These are phyloP conservation scores for Exophiala spinifera DNA, from an alignment of 2,329 filamentous ascomycete species.

Conservation along the genomic window DNA sequence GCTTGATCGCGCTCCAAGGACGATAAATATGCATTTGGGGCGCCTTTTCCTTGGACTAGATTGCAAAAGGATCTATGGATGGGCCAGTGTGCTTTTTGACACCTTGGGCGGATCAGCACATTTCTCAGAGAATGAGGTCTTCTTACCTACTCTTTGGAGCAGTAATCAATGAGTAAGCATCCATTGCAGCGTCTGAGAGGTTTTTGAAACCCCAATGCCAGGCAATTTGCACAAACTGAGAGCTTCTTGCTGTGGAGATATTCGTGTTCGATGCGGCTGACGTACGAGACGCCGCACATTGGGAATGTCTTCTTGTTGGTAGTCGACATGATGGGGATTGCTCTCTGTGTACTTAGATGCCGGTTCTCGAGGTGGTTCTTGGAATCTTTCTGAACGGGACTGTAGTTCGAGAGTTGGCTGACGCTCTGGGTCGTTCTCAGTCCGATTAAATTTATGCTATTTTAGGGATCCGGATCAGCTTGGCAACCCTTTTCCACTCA, in stretches of 20 bases:
- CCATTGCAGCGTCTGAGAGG: constrained; percentile 27
- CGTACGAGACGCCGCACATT: constrained; percentile 22
- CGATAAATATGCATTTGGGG: constrained; percentile 27
- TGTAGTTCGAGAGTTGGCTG: too few relatives aligned
- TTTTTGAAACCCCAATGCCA: constrained; percentile 28
- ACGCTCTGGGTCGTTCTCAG: too few relatives aligned
- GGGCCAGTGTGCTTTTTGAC: constrained; percentile 32
- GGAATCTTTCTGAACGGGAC: too few relatives aligned
- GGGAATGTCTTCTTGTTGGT: constrained; percentile 20
- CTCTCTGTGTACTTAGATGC: neutral
- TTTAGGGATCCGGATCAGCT: too few relatives aligned
- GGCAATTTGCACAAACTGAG: constrained; percentile 26
- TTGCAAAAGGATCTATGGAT: constrained; percentile 30
- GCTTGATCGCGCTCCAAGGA: constrained; percentile 27
- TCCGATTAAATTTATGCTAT: too few relatives aligned
- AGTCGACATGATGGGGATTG: constrained; percentile 1
- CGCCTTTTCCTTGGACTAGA: constrained; percentile 27
- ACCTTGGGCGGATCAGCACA: constrained; percentile 14
- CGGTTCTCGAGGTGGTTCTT: neutral
- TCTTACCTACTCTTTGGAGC: constrained; percentile 24
- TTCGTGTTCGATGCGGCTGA: constrained; percentile 28
- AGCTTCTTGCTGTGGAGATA: constrained; percentile 28
- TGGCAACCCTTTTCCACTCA: neutral
- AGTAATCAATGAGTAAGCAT: constrained; percentile 28
- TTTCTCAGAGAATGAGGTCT: neutral